Base-by-base conservation (phyloP, 495 filamentous ascomycete genomes). In the Talaromyces borbonicus region DNA sequence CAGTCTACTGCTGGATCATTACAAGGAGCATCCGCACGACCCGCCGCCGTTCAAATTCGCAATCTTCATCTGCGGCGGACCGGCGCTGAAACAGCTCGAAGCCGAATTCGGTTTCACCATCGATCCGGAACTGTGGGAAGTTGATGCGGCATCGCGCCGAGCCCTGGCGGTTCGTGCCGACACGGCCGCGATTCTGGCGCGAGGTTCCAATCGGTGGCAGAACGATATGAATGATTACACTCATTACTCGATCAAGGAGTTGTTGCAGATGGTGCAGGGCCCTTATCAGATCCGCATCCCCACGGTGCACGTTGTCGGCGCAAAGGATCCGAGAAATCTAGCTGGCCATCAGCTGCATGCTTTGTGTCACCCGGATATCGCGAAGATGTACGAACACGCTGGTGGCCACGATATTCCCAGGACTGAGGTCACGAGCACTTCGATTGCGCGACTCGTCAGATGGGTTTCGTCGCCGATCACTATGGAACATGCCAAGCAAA, bases 251-350 rank as follows among this genome's bases (percentile, higher is more conserved):
- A 78, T 75, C 18, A 58, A 78, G 4, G 71, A 82, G 39, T 56
- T 77, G 33, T 69, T 71, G 8, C 23, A 38, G 14, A 59, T 66
- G 49, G 62, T 72, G 24, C 47, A 43, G 0, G 43, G 59, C 7
- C 62, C 73, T 2, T 65, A 69, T 5, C 44, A 51, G 12, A 74
- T 84, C 42, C 41, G 54, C 14, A 72, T 84, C 15, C 80, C 80
- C 0, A 82, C 80, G 7, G 75, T 77, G 38, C 78, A 83, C 58
- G 58, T 82, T 12, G 80, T 75, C 48, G 79, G 80, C 0, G 56
- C 49, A 3, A 75, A 75, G 40, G 79, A 83, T 56, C 77, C 78
- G 4, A 49, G 75, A 32, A 80, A 70, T 55, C 66, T 72, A 2
- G 55, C 73, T 3, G 69, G 72, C 11, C 47, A 78, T 32, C 78